A percentile compares a stretch with the other conserved stretches of the same genome.
These are phyloP conservation scores for Pyrus bretschneideri DNA, from an alignment of 306 rosid genomes.

Conservation along the genomic window DNA sequence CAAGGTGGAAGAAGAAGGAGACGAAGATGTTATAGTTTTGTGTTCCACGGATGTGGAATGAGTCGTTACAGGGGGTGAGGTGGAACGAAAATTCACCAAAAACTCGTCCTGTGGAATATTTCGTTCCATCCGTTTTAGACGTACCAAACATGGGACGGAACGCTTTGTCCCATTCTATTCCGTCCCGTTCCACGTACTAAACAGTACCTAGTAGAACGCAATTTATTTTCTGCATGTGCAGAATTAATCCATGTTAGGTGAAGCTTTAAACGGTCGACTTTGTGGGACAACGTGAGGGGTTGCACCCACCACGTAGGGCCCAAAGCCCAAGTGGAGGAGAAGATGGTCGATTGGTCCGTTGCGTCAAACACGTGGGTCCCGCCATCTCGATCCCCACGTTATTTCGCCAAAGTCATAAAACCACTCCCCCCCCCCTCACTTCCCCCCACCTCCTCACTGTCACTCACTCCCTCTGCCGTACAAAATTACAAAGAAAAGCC, in stretches of 20 bases:
- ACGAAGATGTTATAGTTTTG: too few relatives aligned
- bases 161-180: too few relatives aligned
- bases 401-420: neutral
- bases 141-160: too few relatives aligned
- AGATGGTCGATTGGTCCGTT: neutral
- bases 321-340: neutral
- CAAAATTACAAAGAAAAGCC: neutral
- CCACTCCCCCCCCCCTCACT: neutral
- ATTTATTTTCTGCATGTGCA: neutral
- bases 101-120: too few relatives aligned
- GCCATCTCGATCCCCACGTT: neutral
- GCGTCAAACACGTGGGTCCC: neutral
- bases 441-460: too few relatives aligned
- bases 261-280: constrained; percentile 5
- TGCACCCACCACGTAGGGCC: neutral
- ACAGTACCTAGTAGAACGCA: neutral
- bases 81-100: too few relatives aligned
- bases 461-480: neutral
- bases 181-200: too few relatives aligned
- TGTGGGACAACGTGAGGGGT: neutral
- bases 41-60: too few relatives aligned
- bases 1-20: too few relatives aligned
- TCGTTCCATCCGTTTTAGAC: too few relatives aligned
- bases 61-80: too few relatives aligned
- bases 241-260: neutral